Conservation (phyloP, 352 stramenopile species). For the Globisporangium viniferum region DNA sequence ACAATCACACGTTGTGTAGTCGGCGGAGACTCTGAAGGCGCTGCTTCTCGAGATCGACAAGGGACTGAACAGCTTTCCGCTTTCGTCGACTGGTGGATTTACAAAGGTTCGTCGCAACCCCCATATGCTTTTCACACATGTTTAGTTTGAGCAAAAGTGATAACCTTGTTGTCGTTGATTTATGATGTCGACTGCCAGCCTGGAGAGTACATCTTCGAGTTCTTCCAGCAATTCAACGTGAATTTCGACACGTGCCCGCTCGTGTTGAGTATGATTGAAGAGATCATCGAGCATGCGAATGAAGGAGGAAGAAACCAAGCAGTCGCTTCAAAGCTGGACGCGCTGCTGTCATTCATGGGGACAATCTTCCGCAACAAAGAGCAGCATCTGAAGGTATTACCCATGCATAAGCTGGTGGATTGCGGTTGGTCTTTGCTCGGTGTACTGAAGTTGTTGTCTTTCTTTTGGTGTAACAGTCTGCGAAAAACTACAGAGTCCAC, state of each 20-base stretch:
- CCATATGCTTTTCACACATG: neutral
- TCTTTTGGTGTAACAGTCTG: conserved; percentile 28
- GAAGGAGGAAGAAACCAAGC: conserved; percentile 61
- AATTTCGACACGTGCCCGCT: conserved; percentile 87
- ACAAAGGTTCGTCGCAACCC: conserved; percentile 55
- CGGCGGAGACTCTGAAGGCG: conserved; percentile 72
- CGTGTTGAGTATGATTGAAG: conserved; percentile 85
- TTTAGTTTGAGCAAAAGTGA: neutral
- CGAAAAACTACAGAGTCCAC: conserved; percentile 83
- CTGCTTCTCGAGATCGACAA: conserved; percentile 86
- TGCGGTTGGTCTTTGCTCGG: neutral
- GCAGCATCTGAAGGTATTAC: conserved; percentile 55
- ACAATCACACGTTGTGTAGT: conserved; percentile 30
- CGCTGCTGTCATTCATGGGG: conserved; percentile 77
- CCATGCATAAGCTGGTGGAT: neutral
- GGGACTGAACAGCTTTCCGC: conserved; percentile 69
- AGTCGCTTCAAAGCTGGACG: conserved; percentile 74
- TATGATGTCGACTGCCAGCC: conserved; percentile 27
- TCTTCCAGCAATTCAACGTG: conserved; percentile 89
- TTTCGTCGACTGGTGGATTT: conserved; percentile 69
- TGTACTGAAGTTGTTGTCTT: conserved; percentile 2
- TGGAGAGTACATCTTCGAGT: conserved; percentile 89
- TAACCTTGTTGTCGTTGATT: neutral
- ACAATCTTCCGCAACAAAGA: conserved; percentile 87
- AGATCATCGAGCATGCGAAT: conserved; percentile 84